Evolutionary conservation across 768 basidiomycete species (phyloP).

Genomic region (Lentinus tigrinus): DNA sequence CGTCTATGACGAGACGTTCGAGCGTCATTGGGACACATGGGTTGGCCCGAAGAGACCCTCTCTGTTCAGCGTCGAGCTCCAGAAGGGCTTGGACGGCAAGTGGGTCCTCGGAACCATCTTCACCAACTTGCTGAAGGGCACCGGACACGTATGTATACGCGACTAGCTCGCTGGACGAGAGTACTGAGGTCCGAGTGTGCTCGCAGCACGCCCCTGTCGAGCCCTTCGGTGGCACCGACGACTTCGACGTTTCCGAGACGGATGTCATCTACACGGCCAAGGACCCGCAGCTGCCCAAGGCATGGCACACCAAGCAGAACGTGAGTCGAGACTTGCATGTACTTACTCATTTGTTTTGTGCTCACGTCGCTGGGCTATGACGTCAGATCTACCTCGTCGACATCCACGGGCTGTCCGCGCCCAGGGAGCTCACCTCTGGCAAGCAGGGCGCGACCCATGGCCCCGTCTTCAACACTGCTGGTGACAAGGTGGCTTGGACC

Average conservation of each 20-base stretch:
- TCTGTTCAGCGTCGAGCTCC: slow-evolving; percentile 67
- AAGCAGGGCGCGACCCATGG: slow-evolving; percentile 78
- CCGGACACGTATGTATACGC: slow-evolving; percentile 58
- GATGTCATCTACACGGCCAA: slow-evolving; percentile 85
- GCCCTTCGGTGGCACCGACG: slow-evolving; percentile 82
- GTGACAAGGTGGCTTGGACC: slow-evolving; percentile 80
- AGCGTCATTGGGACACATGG: slow-evolving; percentile 67
- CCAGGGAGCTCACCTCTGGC: slow-evolving; percentile 76
- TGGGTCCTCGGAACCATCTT: slow-evolving; percentile 58
- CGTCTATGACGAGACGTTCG: slow-evolving; percentile 48
- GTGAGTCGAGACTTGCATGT: slow-evolving; percentile 35
- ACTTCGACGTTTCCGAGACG: slow-evolving; percentile 70
- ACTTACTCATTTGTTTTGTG: too few relatives aligned
- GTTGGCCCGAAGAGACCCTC: slow-evolving; percentile 65
- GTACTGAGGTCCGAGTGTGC: too few relatives aligned
- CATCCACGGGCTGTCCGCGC: slow-evolving; percentile 47
- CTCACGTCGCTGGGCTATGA: not conserved
- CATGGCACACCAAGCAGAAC: slow-evolving; percentile 89
- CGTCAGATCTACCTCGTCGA: slow-evolving; percentile 70
- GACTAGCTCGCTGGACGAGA: not conserved
- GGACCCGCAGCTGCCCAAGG: slow-evolving; percentile 71
- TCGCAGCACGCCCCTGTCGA: slow-evolving; percentile 70
- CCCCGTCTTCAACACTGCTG: slow-evolving; percentile 67
- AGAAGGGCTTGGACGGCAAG: slow-evolving; percentile 42
- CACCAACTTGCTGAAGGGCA: slow-evolving; percentile 61